Conservation (phyloP, 192 early-diverging fungal genomes). For the Rhizophlyctis rosea region DNA sequence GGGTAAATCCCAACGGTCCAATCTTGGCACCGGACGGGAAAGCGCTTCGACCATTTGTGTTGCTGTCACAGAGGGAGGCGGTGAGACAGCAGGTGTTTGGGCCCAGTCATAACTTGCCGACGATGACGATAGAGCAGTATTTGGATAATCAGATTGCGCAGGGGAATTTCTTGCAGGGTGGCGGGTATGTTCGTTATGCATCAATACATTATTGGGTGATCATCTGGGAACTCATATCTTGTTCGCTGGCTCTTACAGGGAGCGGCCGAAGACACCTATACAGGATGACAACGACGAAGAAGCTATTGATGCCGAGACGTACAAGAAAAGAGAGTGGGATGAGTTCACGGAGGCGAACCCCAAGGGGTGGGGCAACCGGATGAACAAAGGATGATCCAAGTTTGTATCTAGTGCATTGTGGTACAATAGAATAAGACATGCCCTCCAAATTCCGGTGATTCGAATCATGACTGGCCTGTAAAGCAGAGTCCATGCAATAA, state of each 20-base stretch:
- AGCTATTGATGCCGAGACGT: conserved; percentile 79
- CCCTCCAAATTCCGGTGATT: too few relatives aligned
- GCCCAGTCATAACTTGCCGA: conserved; percentile 83
- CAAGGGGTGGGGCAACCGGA: conserved; percentile 50
- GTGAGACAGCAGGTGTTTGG: conserved; percentile 80
- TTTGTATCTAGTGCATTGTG: too few relatives aligned
- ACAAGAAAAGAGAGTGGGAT: conserved; percentile 85
- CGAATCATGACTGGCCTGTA: too few relatives aligned
- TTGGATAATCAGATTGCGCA: conserved; percentile 78
- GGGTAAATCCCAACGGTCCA: too few relatives aligned
- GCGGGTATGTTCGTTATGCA: conserved; percentile 52
- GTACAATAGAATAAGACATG: too few relatives aligned
- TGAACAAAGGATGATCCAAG: conserved; percentile 42
- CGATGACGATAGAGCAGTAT: conserved; percentile 96
- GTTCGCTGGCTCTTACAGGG: conserved; percentile 22
- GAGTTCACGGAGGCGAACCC: conserved; percentile 72
- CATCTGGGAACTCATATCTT: conserved; percentile 12
- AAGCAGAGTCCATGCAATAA: too few relatives aligned
- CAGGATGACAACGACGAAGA: conserved; percentile 77
- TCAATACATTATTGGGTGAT: neutral
- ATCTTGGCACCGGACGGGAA: conserved; percentile 12
- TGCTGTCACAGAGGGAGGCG: conserved; percentile 66
- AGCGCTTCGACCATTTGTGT: conserved; percentile 80
- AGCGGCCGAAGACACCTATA: conserved; percentile 70
- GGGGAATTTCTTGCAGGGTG: conserved; percentile 86